These are phyloP conservation scores for Pichia sp. DNA, from an alignment of 1,139 yeast species.

Conservation along the genomic window DNA sequence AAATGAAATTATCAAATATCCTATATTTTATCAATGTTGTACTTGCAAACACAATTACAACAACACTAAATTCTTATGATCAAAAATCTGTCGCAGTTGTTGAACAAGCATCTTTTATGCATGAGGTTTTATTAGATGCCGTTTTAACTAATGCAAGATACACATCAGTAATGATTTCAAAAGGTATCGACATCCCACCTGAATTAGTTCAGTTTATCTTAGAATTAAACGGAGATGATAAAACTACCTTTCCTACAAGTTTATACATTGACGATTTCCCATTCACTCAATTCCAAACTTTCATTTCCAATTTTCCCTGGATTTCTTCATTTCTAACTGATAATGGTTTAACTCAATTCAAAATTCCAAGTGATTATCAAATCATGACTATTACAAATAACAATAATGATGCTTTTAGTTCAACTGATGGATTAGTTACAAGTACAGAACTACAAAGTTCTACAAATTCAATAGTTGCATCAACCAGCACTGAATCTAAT, in stretches of 20 bases:
- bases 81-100: conserved; percentile 28
- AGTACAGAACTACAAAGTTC: background rate
- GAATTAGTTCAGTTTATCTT: conserved; percentile 30
- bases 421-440: background rate
- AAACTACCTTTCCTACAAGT: conserved; percentile 23
- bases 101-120: conserved; percentile 27
- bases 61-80: conserved; percentile 17
- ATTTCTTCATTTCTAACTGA: conserved; percentile 31
- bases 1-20: background rate
- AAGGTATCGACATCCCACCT: conserved; percentile 30
- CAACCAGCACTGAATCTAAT: background rate
- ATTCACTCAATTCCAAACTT: conserved; percentile 35
- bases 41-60: conserved; percentile 7
- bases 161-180: conserved; percentile 28
- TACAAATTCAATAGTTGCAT: background rate
- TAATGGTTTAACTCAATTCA: conserved; percentile 32
- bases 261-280: conserved; percentile 35
- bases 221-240: conserved; percentile 19
- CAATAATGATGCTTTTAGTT: background rate
- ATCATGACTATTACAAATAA: conserved; percentile 7
- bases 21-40: background rate
- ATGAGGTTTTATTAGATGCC: conserved; percentile 30
- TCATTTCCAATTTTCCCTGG: conserved; percentile 40
- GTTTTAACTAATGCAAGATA: conserved; percentile 23
- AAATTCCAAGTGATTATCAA: conserved; percentile 28